These are phyloP conservation scores for Lachancea fermentati DNA, from an alignment of 805 yeast species.

Conservation along the genomic window DNA sequence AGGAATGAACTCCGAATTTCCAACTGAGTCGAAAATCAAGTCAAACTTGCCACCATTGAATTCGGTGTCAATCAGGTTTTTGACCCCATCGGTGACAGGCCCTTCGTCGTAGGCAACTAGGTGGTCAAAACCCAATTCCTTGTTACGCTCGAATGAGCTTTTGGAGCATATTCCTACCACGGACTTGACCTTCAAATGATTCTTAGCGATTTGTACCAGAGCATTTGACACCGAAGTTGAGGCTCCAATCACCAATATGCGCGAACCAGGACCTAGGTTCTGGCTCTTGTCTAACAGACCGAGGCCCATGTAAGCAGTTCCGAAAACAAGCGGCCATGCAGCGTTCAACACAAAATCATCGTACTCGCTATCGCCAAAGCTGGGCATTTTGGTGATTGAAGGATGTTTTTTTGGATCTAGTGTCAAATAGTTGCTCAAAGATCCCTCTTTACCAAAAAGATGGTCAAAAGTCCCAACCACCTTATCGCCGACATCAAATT, in stretches of 20 bases:
- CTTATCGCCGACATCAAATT: conserved; percentile 24
- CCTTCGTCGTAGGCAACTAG: conserved; percentile 50
- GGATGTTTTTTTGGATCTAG: conserved; percentile 31
- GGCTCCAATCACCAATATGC: conserved; percentile 65
- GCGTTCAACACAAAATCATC: conserved; percentile 34
- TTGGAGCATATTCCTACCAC: conserved; percentile 56
- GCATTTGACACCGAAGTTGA: conserved; percentile 63
- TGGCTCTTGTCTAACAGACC: conserved; percentile 24
- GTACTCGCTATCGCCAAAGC: conserved; percentile 8
- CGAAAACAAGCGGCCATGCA: conserved; percentile 56
- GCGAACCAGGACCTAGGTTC: conserved; percentile 38
- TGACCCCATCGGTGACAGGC: conserved; percentile 34
- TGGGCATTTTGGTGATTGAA: conserved; percentile 32
- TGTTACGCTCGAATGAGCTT: conserved; percentile 40
- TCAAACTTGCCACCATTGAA: conserved; percentile 46
- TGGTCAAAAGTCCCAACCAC: conserved; percentile 25
- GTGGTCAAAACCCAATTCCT: conserved; percentile 51
- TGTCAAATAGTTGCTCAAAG: conserved; percentile 43
- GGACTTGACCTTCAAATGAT: conserved; percentile 39
- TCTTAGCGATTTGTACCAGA: conserved; percentile 51
- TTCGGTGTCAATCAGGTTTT: conserved; percentile 25
- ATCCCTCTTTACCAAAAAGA: conserved; percentile 32
- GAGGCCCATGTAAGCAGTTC: conserved; percentile 50
- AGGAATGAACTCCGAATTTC: conserved; percentile 46
- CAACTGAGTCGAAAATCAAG: conserved; percentile 59